phyloP scores from a whole-genome alignment of 2,329 filamentous ascomycete genomes.

The Cadophora sp. region DNA sequence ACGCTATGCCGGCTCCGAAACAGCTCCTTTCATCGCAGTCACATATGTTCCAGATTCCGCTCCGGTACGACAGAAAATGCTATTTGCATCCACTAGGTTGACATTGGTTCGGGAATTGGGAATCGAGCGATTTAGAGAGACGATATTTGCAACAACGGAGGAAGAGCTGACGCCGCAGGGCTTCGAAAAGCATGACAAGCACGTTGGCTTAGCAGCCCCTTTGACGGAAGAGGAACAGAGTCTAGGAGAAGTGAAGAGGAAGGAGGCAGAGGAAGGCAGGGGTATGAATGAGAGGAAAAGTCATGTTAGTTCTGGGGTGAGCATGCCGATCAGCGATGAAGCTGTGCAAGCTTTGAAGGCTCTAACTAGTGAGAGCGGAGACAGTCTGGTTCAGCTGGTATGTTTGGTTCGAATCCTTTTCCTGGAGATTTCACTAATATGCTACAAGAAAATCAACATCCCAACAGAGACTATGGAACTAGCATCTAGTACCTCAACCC shows the following conservation, averaged over 20 bases:
- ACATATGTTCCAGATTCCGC: conserved; percentile 83
- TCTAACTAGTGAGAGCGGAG: conserved; percentile 57
- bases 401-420: conserved; percentile 39
- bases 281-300: conserved; percentile 66
- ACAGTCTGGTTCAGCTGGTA: conserved; percentile 69
- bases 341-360: conserved; percentile 69
- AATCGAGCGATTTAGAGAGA: conserved; percentile 79
- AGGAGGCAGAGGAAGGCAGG: conserved; percentile 75
- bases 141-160: conserved; percentile 73
- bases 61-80: conserved; percentile 84
- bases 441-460: conserved; percentile 71
- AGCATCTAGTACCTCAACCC: conserved; percentile 57
- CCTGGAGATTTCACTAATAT: background rate
- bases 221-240: conserved; percentile 80
- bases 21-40: conserved; percentile 64
- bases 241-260: conserved; percentile 74
- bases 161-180: conserved; percentile 73
- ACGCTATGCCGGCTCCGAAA: conserved; percentile 61
- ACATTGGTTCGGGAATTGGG: conserved; percentile 80
- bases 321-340: conserved; percentile 61
- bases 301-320: conserved; percentile 52
- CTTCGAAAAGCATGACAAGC: conserved; percentile 75
- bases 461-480: conserved; percentile 73
- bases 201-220: conserved; percentile 68
- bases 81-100: conserved; percentile 79